Evolutionary conservation across 73 alveolate genomes (phyloP).

Genomic region (Tetrahymena malaccensis): DNA sequence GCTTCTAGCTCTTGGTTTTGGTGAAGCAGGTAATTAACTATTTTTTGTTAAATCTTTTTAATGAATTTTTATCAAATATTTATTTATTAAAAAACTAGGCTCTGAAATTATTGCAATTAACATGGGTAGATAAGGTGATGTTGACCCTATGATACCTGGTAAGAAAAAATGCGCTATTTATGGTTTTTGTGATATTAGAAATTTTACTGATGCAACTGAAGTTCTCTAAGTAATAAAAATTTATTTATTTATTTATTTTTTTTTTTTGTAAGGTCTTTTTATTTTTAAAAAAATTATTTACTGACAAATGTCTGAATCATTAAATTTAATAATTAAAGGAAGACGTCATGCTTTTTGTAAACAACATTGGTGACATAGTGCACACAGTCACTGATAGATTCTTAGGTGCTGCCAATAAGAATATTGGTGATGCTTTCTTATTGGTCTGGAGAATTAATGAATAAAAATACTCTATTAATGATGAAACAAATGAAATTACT

Average conservation of each 20-base stretch:
- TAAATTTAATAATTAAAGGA: slow-evolving; percentile 35
- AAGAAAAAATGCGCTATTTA: slow-evolving; percentile 64
- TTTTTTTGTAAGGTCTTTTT: too few species aligned
- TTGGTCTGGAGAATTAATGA: slow-evolving; percentile 95
- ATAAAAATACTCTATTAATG: slow-evolving; percentile 42
- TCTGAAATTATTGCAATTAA: slow-evolving; percentile 59
- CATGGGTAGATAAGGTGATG: slow-evolving; percentile 65
- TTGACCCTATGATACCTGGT: slow-evolving; percentile 74
- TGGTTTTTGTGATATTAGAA: slow-evolving; percentile 85
- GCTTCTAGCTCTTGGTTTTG: slow-evolving; percentile 75
- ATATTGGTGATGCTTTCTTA: slow-evolving; percentile 98
- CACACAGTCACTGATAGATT: slow-evolving; percentile 88
- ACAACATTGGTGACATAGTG: slow-evolving; percentile 97
- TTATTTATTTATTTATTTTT: not conserved
- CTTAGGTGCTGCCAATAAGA: slow-evolving; percentile 97
- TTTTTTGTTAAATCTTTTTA: too few species aligned
- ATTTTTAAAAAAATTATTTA: not conserved
- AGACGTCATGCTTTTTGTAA: slow-evolving; percentile 97
- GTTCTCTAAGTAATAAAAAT: slow-evolving; percentile 22
- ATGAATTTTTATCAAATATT: too few species aligned
- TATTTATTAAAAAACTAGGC: not conserved
- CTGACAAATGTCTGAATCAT: not conserved
- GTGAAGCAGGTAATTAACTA: slow-evolving; percentile 56
- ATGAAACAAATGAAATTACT: slow-evolving; percentile 21
- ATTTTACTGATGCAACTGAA: slow-evolving; percentile 80